These are phyloP conservation scores for Stachybotrys chartarum DNA, from an alignment of 2,329 filamentous ascomycete genomes.

Conservation along the genomic window DNA sequence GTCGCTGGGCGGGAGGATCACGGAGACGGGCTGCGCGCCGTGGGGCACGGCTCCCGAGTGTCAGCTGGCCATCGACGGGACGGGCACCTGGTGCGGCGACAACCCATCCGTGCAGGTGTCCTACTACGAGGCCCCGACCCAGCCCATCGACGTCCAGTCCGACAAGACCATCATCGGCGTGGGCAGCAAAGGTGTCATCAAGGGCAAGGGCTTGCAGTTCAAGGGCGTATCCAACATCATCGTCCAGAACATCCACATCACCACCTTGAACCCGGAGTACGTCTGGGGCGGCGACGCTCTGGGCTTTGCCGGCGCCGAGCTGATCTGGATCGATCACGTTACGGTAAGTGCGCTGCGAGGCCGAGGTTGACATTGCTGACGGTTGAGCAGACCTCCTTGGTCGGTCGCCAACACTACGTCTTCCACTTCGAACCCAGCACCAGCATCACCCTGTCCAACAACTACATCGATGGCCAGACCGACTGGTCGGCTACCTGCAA, in stretches of 20 bases:
- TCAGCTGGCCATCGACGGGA: conserved; percentile 8
- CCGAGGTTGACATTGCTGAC: neutral
- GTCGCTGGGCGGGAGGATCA: conserved; percentile 8
- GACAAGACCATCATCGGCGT: conserved; percentile 30
- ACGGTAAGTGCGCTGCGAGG: neutral
- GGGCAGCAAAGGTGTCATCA: conserved; percentile 27
- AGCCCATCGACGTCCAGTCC: neutral
- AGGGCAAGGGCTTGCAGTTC: conserved; percentile 30
- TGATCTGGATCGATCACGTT: conserved; percentile 1
- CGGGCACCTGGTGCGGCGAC: conserved; percentile 1
- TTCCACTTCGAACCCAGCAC: neutral
- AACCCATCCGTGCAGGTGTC: conserved; percentile 4
- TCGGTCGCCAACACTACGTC: neutral
- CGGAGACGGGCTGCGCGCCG: conserved; percentile 8
- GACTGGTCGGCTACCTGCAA: neutral
- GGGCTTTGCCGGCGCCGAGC: conserved; percentile 18
- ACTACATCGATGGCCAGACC: neutral
- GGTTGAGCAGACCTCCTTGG: neutral
- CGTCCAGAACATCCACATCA: conserved; percentile 27
- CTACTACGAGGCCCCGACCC: conserved; percentile 5
- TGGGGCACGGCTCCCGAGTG: conserved; percentile 7
- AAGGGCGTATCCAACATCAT: conserved; percentile 21
- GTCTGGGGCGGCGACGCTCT: conserved; percentile 30
- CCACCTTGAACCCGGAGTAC: conserved; percentile 20
- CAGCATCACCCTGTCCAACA: neutral